These are phyloP conservation scores for Lentinula detonsa DNA, from an alignment of 768 basidiomycete species.

Conservation along the genomic window DNA sequence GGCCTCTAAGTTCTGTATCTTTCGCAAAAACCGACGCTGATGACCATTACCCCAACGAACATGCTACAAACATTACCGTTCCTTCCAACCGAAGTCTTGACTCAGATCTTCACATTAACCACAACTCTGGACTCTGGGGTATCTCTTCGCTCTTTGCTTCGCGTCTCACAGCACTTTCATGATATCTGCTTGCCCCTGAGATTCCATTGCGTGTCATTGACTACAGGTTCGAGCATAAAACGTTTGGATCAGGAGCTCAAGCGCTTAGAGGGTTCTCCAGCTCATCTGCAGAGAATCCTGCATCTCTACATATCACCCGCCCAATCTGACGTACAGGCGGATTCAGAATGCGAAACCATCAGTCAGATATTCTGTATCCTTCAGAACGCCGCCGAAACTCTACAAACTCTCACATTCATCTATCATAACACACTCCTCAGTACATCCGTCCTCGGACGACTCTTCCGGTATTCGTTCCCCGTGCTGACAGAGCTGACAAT, in stretches of 20 bases:
- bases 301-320: slow-evolving; percentile 37
- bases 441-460: slow-evolving; percentile 31
- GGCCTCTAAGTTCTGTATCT: neutral
- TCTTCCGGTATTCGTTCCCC: slow-evolving; percentile 38
- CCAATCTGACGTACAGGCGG: slow-evolving; percentile 2
- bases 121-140: neutral
- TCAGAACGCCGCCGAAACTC: slow-evolving; percentile 30
- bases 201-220: slow-evolving; percentile 32
- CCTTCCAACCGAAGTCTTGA: neutral
- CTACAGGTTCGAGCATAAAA: slow-evolving; percentile 20
- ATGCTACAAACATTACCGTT: neutral
- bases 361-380: slow-evolving; percentile 26
- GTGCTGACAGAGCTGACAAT: slow-evolving; percentile 33
- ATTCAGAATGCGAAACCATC: slow-evolving; percentile 9
- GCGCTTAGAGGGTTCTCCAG: slow-evolving; percentile 20
- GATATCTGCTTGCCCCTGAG: slow-evolving; percentile 31
- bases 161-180: slow-evolving; percentile 33
- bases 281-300: slow-evolving; percentile 31
- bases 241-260: slow-evolving; percentile 14
- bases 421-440: slow-evolving; percentile 23
- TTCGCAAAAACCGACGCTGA: neutral
- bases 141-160: slow-evolving; percentile 23
- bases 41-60: neutral
- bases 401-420: slow-evolving; percentile 34
- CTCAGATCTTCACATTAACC: neutral